Conservation (phyloP, 2,329 filamentous ascomycete species). For the Achaetomium macrosporum region DNA sequence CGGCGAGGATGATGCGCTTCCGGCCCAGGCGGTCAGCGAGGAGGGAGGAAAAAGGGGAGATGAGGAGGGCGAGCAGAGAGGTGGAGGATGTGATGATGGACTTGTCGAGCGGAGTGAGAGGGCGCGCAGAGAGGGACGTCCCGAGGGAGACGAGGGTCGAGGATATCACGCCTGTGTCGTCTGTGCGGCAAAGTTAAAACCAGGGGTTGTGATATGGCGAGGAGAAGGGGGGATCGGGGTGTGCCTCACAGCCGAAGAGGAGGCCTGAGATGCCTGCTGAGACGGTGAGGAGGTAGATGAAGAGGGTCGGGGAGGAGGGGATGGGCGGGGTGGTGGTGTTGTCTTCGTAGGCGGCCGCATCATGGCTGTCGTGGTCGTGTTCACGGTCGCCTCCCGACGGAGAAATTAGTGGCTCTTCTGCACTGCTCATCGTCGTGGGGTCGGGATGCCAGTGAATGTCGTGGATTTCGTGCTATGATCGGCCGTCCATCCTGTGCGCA, state of each 20-base stretch:
- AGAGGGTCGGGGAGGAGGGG: slow-evolving; percentile 37
- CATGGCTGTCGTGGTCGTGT: background rate
- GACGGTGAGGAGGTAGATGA: slow-evolving; percentile 57
- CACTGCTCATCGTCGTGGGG: slow-evolving; percentile 19
- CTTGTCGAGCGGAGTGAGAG: slow-evolving; percentile 59
- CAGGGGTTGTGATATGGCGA: background rate
- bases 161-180: slow-evolving; percentile 64
- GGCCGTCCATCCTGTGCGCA: background rate
- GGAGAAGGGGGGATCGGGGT: slow-evolving; percentile 6
- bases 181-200: slow-evolving; percentile 29
- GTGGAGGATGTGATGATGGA: slow-evolving; percentile 67
- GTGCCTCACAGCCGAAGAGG: slow-evolving; percentile 57
- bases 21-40: slow-evolving; percentile 58
- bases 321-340: background rate
- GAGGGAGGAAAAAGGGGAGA: slow-evolving; percentile 59
- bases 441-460: background rate
- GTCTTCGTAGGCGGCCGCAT: slow-evolving; percentile 2
- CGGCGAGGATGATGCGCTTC: slow-evolving; percentile 56
- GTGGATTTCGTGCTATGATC: background rate
- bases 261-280: slow-evolving; percentile 63
- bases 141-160: slow-evolving; percentile 61
- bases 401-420: slow-evolving; percentile 23
- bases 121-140: slow-evolving; percentile 49
- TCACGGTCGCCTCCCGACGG: background rate
- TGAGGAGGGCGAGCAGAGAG: slow-evolving; percentile 57